Evolutionary conservation across 768 basidiomycete species (phyloP), one percentile per base, ranked within the genome.

Genomic region (Kwoniella sp.): DNA sequence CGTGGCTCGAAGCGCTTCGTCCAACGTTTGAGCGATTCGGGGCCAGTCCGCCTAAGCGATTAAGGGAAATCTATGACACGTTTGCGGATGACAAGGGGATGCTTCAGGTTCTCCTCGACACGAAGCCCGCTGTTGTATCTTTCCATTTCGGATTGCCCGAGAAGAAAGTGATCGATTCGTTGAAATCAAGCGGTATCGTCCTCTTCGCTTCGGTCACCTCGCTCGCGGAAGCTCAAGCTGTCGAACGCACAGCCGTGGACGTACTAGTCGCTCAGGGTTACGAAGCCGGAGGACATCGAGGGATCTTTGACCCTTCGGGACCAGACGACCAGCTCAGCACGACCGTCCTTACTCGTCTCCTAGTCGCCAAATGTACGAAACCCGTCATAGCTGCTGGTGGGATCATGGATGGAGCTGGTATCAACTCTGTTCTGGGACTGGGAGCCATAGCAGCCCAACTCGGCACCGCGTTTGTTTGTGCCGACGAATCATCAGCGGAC

Each of bases 81-180:
- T 77, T 77, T 56, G 47, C 48, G 8, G 63, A 73, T 29, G 71
- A 76, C 34, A 7, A 34, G 20, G 70, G 67, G 53, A 68, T 71
- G 55, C 41, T 75, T 26, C 31, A 68, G 26, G 41, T 58, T 15
- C 31, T 78, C 12, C 48, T 78, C 0, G 69, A 71, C 0, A 66
- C 59, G 2, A 58, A 51, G 41, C 71, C 71, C 5, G 54, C 69
- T 8, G 69, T 74, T 11, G 59, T 78, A 30, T 68, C 65, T 41
- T 78, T 78, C 57, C 76, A 78, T 58, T 78, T 78, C 61, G 76
- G 76, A 34, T 52, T 78, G 2, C 76, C 76, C 0, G 20, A 41
- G 5, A 15, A 13, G 15, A 34, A 61, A 0, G 52, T 59, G 25
- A 63, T 78, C 17, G 30, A 61, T 2, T 2, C 25, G 37, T 48